Base-by-base conservation (phyloP, 2,329 filamentous ascomycete species). In the Elsinoe batatas region DNA sequence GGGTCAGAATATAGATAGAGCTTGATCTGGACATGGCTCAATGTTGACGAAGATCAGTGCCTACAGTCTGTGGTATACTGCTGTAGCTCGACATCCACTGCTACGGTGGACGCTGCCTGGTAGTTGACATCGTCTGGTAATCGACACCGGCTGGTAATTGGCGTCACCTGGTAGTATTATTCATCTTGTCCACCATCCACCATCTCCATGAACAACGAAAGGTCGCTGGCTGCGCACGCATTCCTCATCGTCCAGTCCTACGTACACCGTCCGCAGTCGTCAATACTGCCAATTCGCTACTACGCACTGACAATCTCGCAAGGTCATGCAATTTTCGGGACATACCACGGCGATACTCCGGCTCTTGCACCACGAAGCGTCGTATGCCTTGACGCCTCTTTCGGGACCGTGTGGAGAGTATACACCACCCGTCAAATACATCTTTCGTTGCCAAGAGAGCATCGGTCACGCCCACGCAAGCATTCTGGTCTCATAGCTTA, bases 381-480 rank as follows among this genome's bases (percentile, higher is more conserved):
- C 46, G 46, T 50, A 38, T n/a, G 15, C 47, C 12, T 49, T 5
- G 18, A 51, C 47, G 47, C 47, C 47, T 51, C 35, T 51, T 26
- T 36, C 32, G 32, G 33, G 47, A 22, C 44, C 11, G 10, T 35
- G 47, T 51, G 47, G 26, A 35, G 32, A 33, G 17, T 17, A 35
- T 35, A 18, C 44, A 49, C 44, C 15, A 49, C 44, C 13, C 32
- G 26, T 35, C 26, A 20, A 35, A 20, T 18, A 10, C 33, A 51
- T 42, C 38, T 20, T 17, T 54, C 51, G 51, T 54, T 54, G 51
- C 51, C 51, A 54, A 54, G 51, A 42, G 33, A 5, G 37, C 51
- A 18, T 32, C 20, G 20, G 35, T 35, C 38, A 2, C 15, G 38
- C 30, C 51, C 51, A 13, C 51, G 37, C 51, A 54, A 42, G 36